phyloP scores from a whole-genome alignment of 2,329 filamentous ascomycete species.

The Colletotrichum aenigma region DNA sequence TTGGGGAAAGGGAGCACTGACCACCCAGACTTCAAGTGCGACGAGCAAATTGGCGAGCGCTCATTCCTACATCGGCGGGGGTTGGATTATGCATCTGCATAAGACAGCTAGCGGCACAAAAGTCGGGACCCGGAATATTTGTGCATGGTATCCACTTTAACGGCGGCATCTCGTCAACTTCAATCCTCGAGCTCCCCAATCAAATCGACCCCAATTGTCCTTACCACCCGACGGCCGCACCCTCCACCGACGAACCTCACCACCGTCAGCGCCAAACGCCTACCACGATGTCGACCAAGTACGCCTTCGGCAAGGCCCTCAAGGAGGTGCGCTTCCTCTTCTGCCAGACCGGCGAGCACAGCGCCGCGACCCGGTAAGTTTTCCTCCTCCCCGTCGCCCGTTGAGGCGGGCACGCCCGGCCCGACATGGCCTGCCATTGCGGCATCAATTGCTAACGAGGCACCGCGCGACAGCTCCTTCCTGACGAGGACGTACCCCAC shows the following conservation, averaged over 20 bases:
- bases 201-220: conserved; percentile 24
- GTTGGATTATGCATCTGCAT: not conserved
- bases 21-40: not conserved
- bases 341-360: conserved; percentile 92
- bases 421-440: not conserved
- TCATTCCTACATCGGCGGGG: not conserved
- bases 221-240: not conserved
- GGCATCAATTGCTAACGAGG: conserved; percentile 19
- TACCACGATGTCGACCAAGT: conserved; percentile 78
- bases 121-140: not conserved
- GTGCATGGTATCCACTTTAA: not conserved
- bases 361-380: conserved; percentile 82
- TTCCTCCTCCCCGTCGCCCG: not conserved
- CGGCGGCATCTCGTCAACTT: conserved; percentile 10
- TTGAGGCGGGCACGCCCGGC: not conserved
- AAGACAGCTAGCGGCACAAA: not conserved
- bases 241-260: not conserved
- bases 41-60: not conserved
- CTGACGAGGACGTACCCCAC: conserved; percentile 90
- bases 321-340: conserved; percentile 98
- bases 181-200: conserved; percentile 19
- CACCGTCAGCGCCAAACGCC: conserved; percentile 7
- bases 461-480: conserved; percentile 70
- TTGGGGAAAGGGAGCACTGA: not conserved
- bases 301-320: conserved; percentile 85